These are phyloP conservation scores for Barnettozyma vustinii DNA, from an alignment of 805 yeast species.

Conservation along the genomic window DNA sequence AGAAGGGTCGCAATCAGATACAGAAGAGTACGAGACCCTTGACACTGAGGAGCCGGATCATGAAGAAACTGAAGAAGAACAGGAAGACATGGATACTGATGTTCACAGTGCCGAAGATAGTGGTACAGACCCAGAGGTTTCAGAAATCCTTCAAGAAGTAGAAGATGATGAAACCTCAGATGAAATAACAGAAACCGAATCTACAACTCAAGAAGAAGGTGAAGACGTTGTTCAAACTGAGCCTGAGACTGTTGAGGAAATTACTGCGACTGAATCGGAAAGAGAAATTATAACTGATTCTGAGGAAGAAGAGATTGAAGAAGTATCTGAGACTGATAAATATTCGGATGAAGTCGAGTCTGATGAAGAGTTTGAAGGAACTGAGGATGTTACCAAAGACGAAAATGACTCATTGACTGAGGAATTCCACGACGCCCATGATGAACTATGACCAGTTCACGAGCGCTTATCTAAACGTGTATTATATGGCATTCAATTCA, in stretches of 20 bases:
- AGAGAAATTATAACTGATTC: background rate
- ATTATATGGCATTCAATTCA: background rate
- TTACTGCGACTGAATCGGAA: background rate
- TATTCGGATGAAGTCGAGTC: too few species aligned
- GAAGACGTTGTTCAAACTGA: background rate
- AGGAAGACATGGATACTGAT: background rate
- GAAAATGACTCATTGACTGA: background rate
- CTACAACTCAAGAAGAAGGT: background rate
- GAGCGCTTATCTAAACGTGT: too few species aligned
- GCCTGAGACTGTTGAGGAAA: background rate
- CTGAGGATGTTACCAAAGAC: background rate
- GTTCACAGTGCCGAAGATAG: background rate
- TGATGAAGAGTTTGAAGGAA: too few species aligned
- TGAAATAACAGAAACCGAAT: background rate
- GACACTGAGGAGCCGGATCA: background rate
- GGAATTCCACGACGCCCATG: slow-evolving; percentile 3
- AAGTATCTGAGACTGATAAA: too few species aligned
- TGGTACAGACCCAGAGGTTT: background rate
- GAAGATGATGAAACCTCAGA: background rate
- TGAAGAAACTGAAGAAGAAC: slow-evolving; percentile 1
- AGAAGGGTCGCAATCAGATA: background rate
- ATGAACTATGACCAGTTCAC: slow-evolving; percentile 10
- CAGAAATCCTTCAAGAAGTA: background rate
- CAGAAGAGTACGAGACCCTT: background rate
- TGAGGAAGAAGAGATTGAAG: background rate